Conservation (phyloP, 306 rosid genomes). For the Fagus sylvatica region DNA sequence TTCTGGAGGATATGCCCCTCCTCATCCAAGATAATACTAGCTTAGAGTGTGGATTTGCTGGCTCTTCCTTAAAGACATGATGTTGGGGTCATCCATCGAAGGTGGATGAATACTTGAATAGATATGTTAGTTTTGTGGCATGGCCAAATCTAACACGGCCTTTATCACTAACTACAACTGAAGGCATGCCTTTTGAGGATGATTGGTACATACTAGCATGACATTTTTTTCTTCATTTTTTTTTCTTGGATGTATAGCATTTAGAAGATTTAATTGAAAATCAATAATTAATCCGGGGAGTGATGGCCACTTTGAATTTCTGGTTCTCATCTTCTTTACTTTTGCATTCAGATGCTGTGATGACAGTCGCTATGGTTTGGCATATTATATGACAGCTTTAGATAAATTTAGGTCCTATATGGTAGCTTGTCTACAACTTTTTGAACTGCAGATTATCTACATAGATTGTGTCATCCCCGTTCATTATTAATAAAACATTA, state of each 20-base stretch:
- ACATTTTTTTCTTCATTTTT: background rate
- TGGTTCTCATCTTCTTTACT: background rate
- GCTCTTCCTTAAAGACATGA: background rate
- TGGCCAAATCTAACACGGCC: background rate
- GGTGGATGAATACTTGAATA: background rate
- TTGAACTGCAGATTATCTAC: too few relatives aligned
- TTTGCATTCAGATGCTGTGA: too few relatives aligned
- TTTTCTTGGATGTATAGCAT: background rate
- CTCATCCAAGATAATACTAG: constrained; percentile 32
- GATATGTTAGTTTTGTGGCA: background rate
- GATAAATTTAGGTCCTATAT: too few relatives aligned
- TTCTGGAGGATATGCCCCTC: constrained; percentile 26
- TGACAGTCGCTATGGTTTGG: too few relatives aligned
- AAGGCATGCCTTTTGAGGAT: background rate
- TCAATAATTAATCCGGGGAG: background rate
- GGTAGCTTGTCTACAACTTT: too few relatives aligned
- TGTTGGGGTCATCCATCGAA: background rate
- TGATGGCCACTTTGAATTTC: background rate
- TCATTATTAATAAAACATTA: too few relatives aligned
- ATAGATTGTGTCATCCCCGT: too few relatives aligned
- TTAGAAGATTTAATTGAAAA: background rate
- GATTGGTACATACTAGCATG: background rate
- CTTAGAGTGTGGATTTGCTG: constrained; percentile 3
- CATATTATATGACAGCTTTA: too few relatives aligned
- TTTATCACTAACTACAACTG: background rate